phyloP scores from a whole-genome alignment of 1,139 yeast species.

The Saccharomyces uvarum region DNA sequence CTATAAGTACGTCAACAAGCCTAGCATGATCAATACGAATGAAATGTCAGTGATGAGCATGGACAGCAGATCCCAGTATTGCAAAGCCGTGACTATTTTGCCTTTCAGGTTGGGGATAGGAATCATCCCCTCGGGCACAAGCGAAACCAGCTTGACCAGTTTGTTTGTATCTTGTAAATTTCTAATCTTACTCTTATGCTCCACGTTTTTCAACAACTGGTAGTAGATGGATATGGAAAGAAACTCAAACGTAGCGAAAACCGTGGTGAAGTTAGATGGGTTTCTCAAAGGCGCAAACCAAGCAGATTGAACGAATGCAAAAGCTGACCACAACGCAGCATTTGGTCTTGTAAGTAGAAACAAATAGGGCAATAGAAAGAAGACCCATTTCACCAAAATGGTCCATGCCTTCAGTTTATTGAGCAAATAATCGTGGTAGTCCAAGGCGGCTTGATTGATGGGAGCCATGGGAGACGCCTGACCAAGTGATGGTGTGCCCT shows the following conservation, averaged over 20 bases:
- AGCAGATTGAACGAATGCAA: background rate
- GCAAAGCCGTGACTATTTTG: slow-evolving; percentile 24
- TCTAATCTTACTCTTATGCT: slow-evolving; percentile 22
- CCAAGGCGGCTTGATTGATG: slow-evolving; percentile 23
- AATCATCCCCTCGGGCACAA: slow-evolving; percentile 31
- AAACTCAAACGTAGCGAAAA: slow-evolving; percentile 33
- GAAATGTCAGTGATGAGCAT: slow-evolving; percentile 37
- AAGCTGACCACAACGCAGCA: slow-evolving; percentile 2
- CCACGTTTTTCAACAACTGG: slow-evolving; percentile 27
- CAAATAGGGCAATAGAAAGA: slow-evolving; percentile 25
- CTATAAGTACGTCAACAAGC: slow-evolving; percentile 27
- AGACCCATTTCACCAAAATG: slow-evolving; percentile 29
- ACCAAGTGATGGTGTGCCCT: background rate
- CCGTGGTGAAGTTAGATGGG: slow-evolving; percentile 33
- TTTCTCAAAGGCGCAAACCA: slow-evolving; percentile 10
- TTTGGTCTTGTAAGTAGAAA: slow-evolving; percentile 22
- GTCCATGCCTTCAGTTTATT: slow-evolving; percentile 28
- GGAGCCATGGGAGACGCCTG: slow-evolving; percentile 9
- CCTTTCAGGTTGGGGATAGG: slow-evolving; percentile 28
- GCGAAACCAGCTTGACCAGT: slow-evolving; percentile 24
- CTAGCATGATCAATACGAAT: slow-evolving; percentile 35
- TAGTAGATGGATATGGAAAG: slow-evolving; percentile 32
- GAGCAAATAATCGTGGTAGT: slow-evolving; percentile 25
- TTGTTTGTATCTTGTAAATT: slow-evolving; percentile 25
- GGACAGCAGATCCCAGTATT: slow-evolving; percentile 36